Base-by-base conservation (phyloP, 208 protist species). In the Wallacemonas sp. region DNA sequence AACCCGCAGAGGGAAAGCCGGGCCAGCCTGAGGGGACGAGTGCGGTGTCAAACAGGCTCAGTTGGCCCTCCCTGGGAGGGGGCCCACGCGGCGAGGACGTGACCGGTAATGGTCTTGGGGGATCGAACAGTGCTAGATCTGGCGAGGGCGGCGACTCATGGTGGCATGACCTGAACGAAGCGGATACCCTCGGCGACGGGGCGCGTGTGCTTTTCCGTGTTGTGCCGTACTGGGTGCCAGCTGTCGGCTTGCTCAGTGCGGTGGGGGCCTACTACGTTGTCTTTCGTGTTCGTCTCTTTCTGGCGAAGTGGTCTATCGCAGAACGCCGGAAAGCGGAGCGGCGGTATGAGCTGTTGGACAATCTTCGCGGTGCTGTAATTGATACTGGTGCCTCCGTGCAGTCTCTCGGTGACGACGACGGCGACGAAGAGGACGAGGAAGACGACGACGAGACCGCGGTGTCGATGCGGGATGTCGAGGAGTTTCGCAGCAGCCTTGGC, bases 401-500 rank as follows among this genome's bases (percentile, higher is more conserved):
- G 62, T 66, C 73, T 1, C 44, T 84, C 11, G 70, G 74, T 6
- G 63, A 79, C 30, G 76, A 84, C 51, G 80, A 75, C 45, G 73
- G 73, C 39, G 80, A 83, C 15, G 80, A 85, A 12, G 82, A 84
- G n/a, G 82, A 88, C 30, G 76, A 86, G 38, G 80, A 84, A 17
- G 79, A 77, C 11, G 77, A 79, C 15, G 87, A 93, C 51, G 78
- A 86, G 61, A 88, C 83, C 28, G 76, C 77, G 4, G 77, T 96
- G 34, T 84, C 79, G 31, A 72, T 88, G 60, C 66, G 74, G 24
- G 90, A 96, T 61, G 77, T 96, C n/a, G 87, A 93, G 47, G 87
- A 96, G 75, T 96, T 92, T 68, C 79, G 87, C 24, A 86, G 77
- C 45, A 94, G 86, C 67, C 71, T 96, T 19, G 87, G 90, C 39